A percentile compares a stretch with the other conserved stretches of the same genome.
phyloP scores from a whole-genome alignment of 2,329 filamentous ascomycete species.

The Cytospora mali region DNA sequence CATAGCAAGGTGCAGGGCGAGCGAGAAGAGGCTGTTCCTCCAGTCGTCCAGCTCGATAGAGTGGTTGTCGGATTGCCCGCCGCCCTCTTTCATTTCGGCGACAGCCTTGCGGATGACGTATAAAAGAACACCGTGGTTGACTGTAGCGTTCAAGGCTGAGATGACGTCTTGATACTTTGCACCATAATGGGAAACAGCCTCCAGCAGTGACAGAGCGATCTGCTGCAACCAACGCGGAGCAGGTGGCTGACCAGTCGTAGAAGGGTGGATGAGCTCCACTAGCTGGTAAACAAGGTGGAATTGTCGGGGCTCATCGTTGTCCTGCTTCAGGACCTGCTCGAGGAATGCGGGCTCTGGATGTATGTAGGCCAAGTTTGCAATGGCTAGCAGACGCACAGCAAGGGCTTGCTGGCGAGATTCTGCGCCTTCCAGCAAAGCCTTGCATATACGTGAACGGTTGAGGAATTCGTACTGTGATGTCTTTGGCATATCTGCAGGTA shows the following conservation, averaged over 20 bases:
- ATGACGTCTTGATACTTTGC: constrained; percentile 79
- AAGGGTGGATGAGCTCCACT: constrained; percentile 86
- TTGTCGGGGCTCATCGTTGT: constrained; percentile 84
- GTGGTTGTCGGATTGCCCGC: constrained; percentile 59
- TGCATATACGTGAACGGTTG: constrained; percentile 79
- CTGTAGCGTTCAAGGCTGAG: constrained; percentile 89
- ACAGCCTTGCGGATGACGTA: constrained; percentile 92
- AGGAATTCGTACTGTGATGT: constrained; percentile 82
- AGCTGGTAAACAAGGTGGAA: constrained; percentile 92
- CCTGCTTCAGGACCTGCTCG: constrained; percentile 82
- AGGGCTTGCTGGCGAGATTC: constrained; percentile 75
- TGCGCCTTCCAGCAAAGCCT: constrained; percentile 69
- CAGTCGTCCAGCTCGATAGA: constrained; percentile 78
- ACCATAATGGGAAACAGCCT: constrained; percentile 81
- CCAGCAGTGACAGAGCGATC: constrained; percentile 77
- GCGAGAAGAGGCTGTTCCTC: constrained; percentile 86
- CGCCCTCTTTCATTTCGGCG: constrained; percentile 70
- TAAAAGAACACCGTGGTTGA: constrained; percentile 93
- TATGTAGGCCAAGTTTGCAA: constrained; percentile 90
- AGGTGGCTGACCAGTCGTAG: constrained; percentile 65
- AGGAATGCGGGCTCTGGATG: constrained; percentile 81
- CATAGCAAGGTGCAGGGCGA: constrained; percentile 79
- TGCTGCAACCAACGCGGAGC: constrained; percentile 80
- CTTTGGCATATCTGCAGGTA: constrained; percentile 67
- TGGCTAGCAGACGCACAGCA: constrained; percentile 78